phyloP scores from a whole-genome alignment of 2,329 filamentous ascomycete species.

The Fusarium udum region DNA sequence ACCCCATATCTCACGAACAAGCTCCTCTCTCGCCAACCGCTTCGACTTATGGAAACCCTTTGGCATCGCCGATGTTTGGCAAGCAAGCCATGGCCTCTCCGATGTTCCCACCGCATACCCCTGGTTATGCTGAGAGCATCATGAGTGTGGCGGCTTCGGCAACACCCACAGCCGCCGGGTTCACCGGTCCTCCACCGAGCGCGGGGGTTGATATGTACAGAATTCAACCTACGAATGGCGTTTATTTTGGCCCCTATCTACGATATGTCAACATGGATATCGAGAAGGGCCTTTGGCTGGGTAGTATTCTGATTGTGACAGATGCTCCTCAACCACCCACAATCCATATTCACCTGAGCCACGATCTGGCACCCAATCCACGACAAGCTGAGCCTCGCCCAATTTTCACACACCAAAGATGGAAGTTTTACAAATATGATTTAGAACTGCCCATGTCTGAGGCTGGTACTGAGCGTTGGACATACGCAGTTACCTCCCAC shows the following conservation, averaged over 20 bases:
- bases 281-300: conserved; percentile 88
- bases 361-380: conserved; percentile 91
- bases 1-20: conserved; percentile 84
- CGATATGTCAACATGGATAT: conserved; percentile 98
- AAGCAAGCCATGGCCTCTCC: conserved; percentile 73
- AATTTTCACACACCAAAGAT: conserved; percentile 90
- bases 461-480: conserved; percentile 82
- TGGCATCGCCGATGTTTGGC: conserved; percentile 74
- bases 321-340: conserved; percentile 93
- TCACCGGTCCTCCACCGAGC: conserved; percentile 86
- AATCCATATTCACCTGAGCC: conserved; percentile 91
- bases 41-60: conserved; percentile 78
- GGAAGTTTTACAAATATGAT: conserved; percentile 96
- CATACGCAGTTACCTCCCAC: conserved; percentile 96
- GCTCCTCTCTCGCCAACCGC: conserved; percentile 84
- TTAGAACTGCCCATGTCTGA: conserved; percentile 92
- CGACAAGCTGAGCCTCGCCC: conserved; percentile 82
- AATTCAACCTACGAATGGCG: conserved; percentile 90
- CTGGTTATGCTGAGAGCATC: conserved; percentile 85
- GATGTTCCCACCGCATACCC: conserved; percentile 82
- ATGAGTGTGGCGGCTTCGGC: conserved; percentile 80
- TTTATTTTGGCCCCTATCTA: conserved; percentile 97
- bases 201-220: conserved; percentile 95
- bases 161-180: conserved; percentile 81
- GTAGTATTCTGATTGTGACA: conserved; percentile 92